Evolutionary conservation across 345 rosid genomes (phyloP), one percentile per base, ranked within the genome.

Genomic region (Ricinus communis): DNA sequence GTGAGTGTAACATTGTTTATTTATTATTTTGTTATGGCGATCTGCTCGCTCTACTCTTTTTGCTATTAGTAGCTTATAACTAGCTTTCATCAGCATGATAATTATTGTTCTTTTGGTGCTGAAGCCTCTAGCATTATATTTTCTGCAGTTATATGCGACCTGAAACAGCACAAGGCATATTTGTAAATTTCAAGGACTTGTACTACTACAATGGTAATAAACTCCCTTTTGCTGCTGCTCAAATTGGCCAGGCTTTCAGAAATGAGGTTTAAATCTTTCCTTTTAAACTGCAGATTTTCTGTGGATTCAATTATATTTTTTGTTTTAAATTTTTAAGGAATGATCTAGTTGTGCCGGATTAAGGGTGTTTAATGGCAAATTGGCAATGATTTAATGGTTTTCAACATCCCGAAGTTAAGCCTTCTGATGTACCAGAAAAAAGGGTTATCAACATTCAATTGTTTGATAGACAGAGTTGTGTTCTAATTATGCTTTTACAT

Each of bases 81-180:
- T 67, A 19, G 41, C 8, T 56, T 56, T 69, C 36, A 45, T 14
- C 12, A 24, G 25, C 41, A 31, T 21, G 2, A 30, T 69, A 27
- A 9, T 30, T 38, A 16, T 46, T 16, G 12, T 36, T 31, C 18
- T 47, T n/a, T 43, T 13, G 63, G 11, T 46, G 13, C 68, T 69
- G 40, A 62, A 31, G 27, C 28, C 13, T 46, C 27, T 68, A 8
- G 40, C 18, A 25, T 52, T 59, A 49, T 36, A 12, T 69, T 8
- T 77, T 33, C 65, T 76, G 74, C 82, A 94, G 98, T 79, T 94
- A 82, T 75, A 84, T 94, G 98, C 96, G 97, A 38, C 97, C 98
- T 73, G 98, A 94, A 83, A 94, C 98, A 30, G 98, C 98, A 0
- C 98, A 94, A 84, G 98, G 98, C 64, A 94, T 94, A 49, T 94